Base-by-base conservation (phyloP, 2,329 filamentous ascomycete species). In the Amesomyces nigricolor region DNA sequence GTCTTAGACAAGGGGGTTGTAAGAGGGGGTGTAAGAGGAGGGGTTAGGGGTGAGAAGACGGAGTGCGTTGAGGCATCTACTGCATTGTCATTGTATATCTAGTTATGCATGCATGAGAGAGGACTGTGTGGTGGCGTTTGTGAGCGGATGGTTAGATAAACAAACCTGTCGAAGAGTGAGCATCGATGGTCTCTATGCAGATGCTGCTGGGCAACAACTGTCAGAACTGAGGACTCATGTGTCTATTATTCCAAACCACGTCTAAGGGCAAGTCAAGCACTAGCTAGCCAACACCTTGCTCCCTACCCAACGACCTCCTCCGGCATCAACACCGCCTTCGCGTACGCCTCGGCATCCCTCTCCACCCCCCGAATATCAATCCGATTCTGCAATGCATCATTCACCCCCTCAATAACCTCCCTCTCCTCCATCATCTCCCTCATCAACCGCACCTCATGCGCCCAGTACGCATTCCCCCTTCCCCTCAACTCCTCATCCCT, bases 361-460 rank as follows among this genome's bases (percentile, higher is more conserved):
- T 78, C 75, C 43, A 91, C 79, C 29, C 70, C 73, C 39, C 72
- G 70, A 19, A 90, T 79, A 66, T 89, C 78, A 57, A 89, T 78
- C 52, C 83, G 78, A 59, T 78, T 80, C 64, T 75, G 73, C 61
- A 91, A 69, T 10, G 84, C 87, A 67, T 83, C 80, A 57, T 87
- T 85, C 58, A 90, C 80, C 51, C 86, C 82, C 64, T 86, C 83
- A 37, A 89, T 73, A 7, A 91, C 88, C 59, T 88, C 86, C 58
- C 83, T 78, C 60, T 92, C 87, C 74, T 91, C 87, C 79, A 95
- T 87, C 22, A 88, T 83, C 65, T 87, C 83, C 37, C 79, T 75
- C 80, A 88, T 89, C 30, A 89, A 70, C 50, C 80, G 75, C 6
- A 83, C 86, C 73, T 96, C 89, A 44, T 86, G 85, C 9, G 77